These are phyloP conservation scores for Clonostachys byssicola DNA, from an alignment of 2,329 filamentous ascomycete genomes.

Conservation along the genomic window DNA sequence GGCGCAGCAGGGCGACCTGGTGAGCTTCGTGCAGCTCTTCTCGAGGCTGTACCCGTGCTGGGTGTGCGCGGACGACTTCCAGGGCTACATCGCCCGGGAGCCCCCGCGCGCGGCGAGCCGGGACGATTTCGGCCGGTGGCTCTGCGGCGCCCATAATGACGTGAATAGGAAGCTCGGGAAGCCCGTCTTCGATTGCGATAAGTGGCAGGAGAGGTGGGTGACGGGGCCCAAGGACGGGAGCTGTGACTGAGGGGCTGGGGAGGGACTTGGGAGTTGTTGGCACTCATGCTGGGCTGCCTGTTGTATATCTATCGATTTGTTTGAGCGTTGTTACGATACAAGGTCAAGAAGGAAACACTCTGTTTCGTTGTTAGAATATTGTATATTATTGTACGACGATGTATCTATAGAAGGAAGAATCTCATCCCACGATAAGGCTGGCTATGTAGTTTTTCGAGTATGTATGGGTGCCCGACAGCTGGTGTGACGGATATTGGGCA, in stretches of 20 bases:
- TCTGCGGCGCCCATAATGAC: slow-evolving; percentile 83
- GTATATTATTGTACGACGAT: too few species aligned
- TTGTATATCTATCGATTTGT: not conserved
- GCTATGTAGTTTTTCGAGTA: too few species aligned
- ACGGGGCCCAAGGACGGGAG: slow-evolving; percentile 76
- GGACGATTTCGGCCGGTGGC: slow-evolving; percentile 74
- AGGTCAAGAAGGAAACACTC: too few species aligned
- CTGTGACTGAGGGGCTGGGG: slow-evolving; percentile 40
- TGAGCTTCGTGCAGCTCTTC: slow-evolving; percentile 75
- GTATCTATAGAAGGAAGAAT: too few species aligned
- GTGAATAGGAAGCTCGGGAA: slow-evolving; percentile 91
- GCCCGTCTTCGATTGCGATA: slow-evolving; percentile 79
- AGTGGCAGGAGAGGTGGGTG: slow-evolving; percentile 93
- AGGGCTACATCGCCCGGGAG: slow-evolving; percentile 71
- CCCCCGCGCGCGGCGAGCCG: slow-evolving; percentile 55
- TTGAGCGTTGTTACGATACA: not conserved
- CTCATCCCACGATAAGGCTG: too few species aligned
- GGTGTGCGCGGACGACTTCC: slow-evolving; percentile 92
- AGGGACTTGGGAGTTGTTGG: not conserved
- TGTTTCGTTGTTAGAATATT: too few species aligned
- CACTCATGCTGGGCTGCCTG: not conserved
- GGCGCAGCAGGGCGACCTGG: slow-evolving; percentile 70
- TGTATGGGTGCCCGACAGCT: too few species aligned
- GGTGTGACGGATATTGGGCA: too few species aligned
- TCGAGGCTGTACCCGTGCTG: slow-evolving; percentile 91